Base-by-base conservation (phyloP, 257 asterid genomes). In the Voacanga thouarsii region DNA sequence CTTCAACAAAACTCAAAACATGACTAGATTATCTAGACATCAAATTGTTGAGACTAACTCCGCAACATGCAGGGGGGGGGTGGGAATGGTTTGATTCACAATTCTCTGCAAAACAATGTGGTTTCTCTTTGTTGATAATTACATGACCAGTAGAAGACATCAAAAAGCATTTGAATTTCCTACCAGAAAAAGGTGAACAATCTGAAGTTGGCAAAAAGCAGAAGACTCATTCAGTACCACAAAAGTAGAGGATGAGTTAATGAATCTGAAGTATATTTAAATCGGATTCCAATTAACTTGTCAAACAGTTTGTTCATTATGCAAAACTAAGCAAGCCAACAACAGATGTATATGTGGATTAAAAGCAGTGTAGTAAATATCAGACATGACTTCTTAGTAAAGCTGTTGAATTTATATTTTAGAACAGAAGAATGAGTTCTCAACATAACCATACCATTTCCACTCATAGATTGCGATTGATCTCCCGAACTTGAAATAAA, bases 401-500 rank as follows among this genome's bases (percentile, higher is more conserved):
- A 67, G 39, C 23, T 51, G 45, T 21, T 76, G 73, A 63, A 50
- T 7, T 72, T 70, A 75, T 19, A 77, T 33, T 77, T 60, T 79
- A 44, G 75, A 50, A 76, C 21, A 65, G 19, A 73, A 80, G 45
- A 81, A 79, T 19, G 51, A 70, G 45, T 69, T 74, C 70, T 16
- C 66, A 80, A 84, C 77, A 83, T 72, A 70, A 77, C 72, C 86
- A 37, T 91, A 95, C 99, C 98, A 81, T 91, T 95, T 84, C 99
- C 99, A 67, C 94, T 87, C 89, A 83, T 79, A 53, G 99, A 86
- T 82, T 95, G 99, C 16, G 99, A 75, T 83, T 95, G 99, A 74
- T 95, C 99, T 70, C 98, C 99, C 10, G 99, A 93, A 86, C 98
- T 91, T 79, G 99, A 93, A 87, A 93, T 90, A 82, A 93, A 93